Base-by-base conservation (phyloP, 2,329 filamentous ascomycete genomes). In the Hymenoscyphus albidus region DNA sequence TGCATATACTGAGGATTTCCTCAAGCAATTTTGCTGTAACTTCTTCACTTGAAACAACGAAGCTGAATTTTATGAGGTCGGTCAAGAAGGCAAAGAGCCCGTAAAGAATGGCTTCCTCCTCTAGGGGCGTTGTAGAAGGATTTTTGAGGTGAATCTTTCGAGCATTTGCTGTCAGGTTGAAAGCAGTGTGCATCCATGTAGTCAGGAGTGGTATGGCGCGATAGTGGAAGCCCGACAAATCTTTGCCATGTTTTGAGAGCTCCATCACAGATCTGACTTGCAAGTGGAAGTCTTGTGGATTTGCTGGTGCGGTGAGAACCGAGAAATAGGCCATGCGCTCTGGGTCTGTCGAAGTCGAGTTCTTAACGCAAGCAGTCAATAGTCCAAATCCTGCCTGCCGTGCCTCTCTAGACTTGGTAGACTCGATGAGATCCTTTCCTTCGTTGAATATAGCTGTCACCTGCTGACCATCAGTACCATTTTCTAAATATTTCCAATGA, bases 31-130 rank as follows among this genome's bases (percentile, higher is more conserved):
- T 79, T 61, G 82, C 82, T 22, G 90, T 80, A 57, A 88, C 84
- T 39, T 81, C 77, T 68, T 90, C 87, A 68, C 83, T 83, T 31
- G 89, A 86, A 39, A 86, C 82, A 69, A 88, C 89, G 74, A 87
- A 89, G 74, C 88, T 91, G 79, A 91, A 93, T 73, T 91, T 92
- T 78, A 91, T 86, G 62, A 91, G 81, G 67, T 90, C 86, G 64
- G 83, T 82, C 62, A 89, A 81, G 69, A 88, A 90, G 13, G 79
- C 76, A 72, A 92, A 92, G 2, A 92, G 77, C 58, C 84, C 82
- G 2, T 82, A 78, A 62, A 93, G 79, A 70, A 86, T 87, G 68
- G 83, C 82, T 66, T 89, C 87, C 71, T 88, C 86, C 35, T 78
- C 80, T 31, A 73, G 67, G 60, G 77, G 74, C 10, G 27, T 38